These are phyloP conservation scores for Halocafeteria seosinensis DNA, from an alignment of 108 stramenopile species.

Conservation along the genomic window DNA sequence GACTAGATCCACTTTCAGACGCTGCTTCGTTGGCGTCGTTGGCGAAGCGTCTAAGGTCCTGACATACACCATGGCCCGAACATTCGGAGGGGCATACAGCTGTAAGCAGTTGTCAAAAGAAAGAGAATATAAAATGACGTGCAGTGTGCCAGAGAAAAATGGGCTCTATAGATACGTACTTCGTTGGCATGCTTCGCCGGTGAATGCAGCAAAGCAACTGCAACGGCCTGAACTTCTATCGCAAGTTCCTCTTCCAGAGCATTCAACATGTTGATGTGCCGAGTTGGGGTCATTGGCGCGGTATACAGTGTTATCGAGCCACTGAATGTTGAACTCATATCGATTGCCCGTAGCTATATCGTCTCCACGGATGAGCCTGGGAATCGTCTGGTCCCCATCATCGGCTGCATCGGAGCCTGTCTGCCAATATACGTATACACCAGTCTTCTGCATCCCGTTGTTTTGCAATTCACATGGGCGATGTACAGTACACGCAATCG, in stretches of 20 bases:
- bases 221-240: slow-evolving; percentile 31
- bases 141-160: too few relatives aligned
- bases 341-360: neutral
- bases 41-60: slow-evolving; percentile 42
- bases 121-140: too few relatives aligned
- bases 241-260: slow-evolving; percentile 36
- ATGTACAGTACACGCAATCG: neutral
- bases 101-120: too few relatives aligned
- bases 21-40: slow-evolving; percentile 32
- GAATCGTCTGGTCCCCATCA: neutral
- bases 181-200: slow-evolving; percentile 33
- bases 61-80: slow-evolving; percentile 42
- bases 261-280: slow-evolving; percentile 29
- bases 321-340: neutral
- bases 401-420: neutral
- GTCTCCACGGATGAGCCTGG: neutral
- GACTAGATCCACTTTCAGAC: slow-evolving; percentile 10
- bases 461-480: neutral
- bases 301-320: neutral
- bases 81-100: slow-evolving; percentile 42
- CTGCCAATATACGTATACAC: neutral
- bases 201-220: slow-evolving; percentile 32
- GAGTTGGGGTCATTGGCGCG: neutral
- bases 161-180: too few relatives aligned
- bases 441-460: neutral